These are phyloP conservation scores for Thalassiosira ordinaria DNA, from an alignment of 352 stramenopile species.

Conservation along the genomic window DNA sequence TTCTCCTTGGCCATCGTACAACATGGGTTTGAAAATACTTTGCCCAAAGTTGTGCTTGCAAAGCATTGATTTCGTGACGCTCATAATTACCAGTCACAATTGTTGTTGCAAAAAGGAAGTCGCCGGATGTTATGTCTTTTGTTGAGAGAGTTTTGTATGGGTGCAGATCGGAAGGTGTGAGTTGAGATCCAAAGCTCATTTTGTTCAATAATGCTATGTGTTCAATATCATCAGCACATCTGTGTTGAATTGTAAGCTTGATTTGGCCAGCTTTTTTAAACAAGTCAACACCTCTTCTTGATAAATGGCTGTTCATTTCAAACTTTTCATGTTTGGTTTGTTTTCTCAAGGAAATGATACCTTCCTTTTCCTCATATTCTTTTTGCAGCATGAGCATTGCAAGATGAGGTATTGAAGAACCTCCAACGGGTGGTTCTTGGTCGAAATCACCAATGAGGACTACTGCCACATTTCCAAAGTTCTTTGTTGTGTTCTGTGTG, in stretches of 20 bases:
- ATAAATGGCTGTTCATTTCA: slow-evolving; percentile 25
- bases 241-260: slow-evolving; percentile 21
- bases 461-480: slow-evolving; percentile 36
- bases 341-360: slow-evolving; percentile 16
- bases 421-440: slow-evolving; percentile 42
- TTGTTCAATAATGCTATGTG: slow-evolving; percentile 31
- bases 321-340: not conserved
- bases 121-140: slow-evolving; percentile 1
- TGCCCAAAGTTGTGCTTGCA: slow-evolving; percentile 21
- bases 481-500: slow-evolving; percentile 20
- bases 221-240: slow-evolving; percentile 26
- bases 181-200: slow-evolving; percentile 22
- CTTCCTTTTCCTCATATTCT: slow-evolving; percentile 28
- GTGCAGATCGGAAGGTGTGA: slow-evolving; percentile 27
- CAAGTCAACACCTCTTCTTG: slow-evolving; percentile 6
- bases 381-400: slow-evolving; percentile 17
- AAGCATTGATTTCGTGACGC: slow-evolving; percentile 29
- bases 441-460: slow-evolving; percentile 51
- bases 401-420: slow-evolving; percentile 36
- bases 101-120: slow-evolving; percentile 30
- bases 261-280: slow-evolving; percentile 21
- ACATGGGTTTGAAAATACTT: slow-evolving; percentile 27
- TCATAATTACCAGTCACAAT: slow-evolving; percentile 47
- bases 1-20: slow-evolving; percentile 30
- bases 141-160: slow-evolving; percentile 25